Evolutionary conservation across 2,329 filamentous ascomycete genomes (phyloP), one percentile per base, ranked within the genome.

Genomic region (Trematosphaeria pertusa): DNA sequence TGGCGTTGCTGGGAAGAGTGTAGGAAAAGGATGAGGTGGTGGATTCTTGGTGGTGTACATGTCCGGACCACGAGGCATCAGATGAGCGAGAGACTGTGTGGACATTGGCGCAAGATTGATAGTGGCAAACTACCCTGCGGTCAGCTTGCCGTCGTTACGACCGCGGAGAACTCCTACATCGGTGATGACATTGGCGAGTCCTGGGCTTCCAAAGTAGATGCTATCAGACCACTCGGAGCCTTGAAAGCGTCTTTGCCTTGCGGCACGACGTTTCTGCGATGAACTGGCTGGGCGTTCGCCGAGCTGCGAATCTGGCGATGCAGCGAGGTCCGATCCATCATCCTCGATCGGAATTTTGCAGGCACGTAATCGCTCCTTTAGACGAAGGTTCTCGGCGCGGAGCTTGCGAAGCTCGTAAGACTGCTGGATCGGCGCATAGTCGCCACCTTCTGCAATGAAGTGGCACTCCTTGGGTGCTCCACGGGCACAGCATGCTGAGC

Each of bases 191-290:
- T 69, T 79, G 10, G 74, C 75, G 32, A 79, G 66, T 5, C 74
- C 74, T n/a, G 78, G 76, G 33, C 73, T 76, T 6, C 76, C 77
- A 59, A 79, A 80, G 58, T 79, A 80, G 4, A 78, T 67, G 44
- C 74, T 78, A 46, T 78, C 74, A 24, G 71, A 61, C 49, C 70
- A 67, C 45, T 75, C 73, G 17, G 66, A 65, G 18, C 70, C 56
- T 41, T 68, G 67, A 43, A 77, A 76, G 3, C 71, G 67, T 37
- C 60, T 65, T 45, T 75, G 72, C 42, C 54, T 62, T 5, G 47
- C 46, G 5, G 46, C 40, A 26, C 63, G 58, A 21, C 56, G 55
- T 53, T 56, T 67, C n/a, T 59, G 52, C 8, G 58, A 55, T 34
- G 61, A 41, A 12, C 41, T 56, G 31, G 44, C 31, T 40, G 44